A percentile compares a stretch with the other conserved stretches of the same genome.
Evolutionary conservation across 2,329 filamentous ascomycete genomes (phyloP).

Genomic region (Aphanoascus verrucosus): DNA sequence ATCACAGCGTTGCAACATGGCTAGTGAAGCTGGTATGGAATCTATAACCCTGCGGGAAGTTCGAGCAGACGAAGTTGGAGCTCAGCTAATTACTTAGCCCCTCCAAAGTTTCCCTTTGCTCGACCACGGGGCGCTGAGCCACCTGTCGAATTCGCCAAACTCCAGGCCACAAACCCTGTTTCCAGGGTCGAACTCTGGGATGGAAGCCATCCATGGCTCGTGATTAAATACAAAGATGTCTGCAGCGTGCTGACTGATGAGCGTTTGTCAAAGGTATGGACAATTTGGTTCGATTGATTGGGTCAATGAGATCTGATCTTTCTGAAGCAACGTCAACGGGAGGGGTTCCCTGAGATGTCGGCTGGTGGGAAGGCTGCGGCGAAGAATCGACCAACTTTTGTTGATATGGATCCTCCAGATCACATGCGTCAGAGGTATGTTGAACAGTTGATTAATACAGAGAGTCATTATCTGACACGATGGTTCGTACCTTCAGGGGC

Average conservation of each 20-base stretch:
- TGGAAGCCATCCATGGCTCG: slow-evolving; percentile 39
- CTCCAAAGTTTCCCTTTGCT: slow-evolving; percentile 31
- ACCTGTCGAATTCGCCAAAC: slow-evolving; percentile 36
- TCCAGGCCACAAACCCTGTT: slow-evolving; percentile 37
- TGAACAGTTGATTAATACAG: too few relatives aligned
- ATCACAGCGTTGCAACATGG: slow-evolving; percentile 4
- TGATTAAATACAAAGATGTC: slow-evolving; percentile 41
- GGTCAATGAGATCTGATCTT: background rate
- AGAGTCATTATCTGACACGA: background rate
- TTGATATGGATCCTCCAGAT: slow-evolving; percentile 42
- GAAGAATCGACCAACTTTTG: slow-evolving; percentile 42
- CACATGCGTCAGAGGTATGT: slow-evolving; percentile 38
- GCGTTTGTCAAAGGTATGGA: slow-evolving; percentile 38
- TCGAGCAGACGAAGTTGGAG: background rate
- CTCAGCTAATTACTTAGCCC: slow-evolving; percentile 1
- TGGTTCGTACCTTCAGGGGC: slow-evolving; percentile 20
- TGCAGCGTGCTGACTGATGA: slow-evolving; percentile 37
- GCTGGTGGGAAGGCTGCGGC: slow-evolving; percentile 40
- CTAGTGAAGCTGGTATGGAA: background rate
- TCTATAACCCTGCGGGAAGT: slow-evolving; percentile 20
- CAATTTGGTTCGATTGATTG: background rate
- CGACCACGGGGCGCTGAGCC: slow-evolving; percentile 33
- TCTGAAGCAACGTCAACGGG: slow-evolving; percentile 30
- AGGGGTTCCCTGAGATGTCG: slow-evolving; percentile 41
- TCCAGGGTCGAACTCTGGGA: slow-evolving; percentile 40